These are phyloP conservation scores for Aspergillus sergii DNA, from an alignment of 2,329 filamentous ascomycete species.

Conservation along the genomic window DNA sequence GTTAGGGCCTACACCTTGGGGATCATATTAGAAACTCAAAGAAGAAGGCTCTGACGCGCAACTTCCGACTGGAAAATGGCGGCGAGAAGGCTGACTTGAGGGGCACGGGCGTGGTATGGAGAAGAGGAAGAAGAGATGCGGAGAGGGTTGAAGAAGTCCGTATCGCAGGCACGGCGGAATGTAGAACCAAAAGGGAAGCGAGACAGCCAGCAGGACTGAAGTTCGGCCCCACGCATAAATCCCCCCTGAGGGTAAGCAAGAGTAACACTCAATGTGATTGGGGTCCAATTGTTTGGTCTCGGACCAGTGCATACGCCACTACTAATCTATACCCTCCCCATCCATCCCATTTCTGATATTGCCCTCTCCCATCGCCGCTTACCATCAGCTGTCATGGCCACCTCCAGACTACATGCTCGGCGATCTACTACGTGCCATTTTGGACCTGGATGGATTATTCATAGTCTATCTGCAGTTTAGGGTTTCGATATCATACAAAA, in stretches of 20 bases:
- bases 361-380: neutral
- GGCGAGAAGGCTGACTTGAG: slow-evolving; percentile 5
- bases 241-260: neutral
- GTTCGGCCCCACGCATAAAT: slow-evolving; percentile 10
- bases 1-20: neutral
- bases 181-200: slow-evolving; percentile 10
- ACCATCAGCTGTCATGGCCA: neutral
- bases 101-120: slow-evolving; percentile 4
- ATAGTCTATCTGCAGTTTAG: slow-evolving; percentile 12
- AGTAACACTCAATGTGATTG: neutral
- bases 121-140: slow-evolving; percentile 7
- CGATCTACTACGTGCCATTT: neutral
- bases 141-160: slow-evolving; percentile 12
- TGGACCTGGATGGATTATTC: neutral
- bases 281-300: neutral
- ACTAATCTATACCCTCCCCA: neutral
- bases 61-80: slow-evolving; percentile 7
- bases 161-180: slow-evolving; percentile 21
- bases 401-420: neutral
- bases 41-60: neutral
- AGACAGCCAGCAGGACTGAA: neutral
- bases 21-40: slow-evolving; percentile 7
- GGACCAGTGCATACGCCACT: neutral
- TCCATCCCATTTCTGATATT: neutral
- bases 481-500: slow-evolving; percentile 16